Base-by-base conservation (phyloP, 202 grass and related monocot genomes). In the Sporobolus alterniflorus region DNA sequence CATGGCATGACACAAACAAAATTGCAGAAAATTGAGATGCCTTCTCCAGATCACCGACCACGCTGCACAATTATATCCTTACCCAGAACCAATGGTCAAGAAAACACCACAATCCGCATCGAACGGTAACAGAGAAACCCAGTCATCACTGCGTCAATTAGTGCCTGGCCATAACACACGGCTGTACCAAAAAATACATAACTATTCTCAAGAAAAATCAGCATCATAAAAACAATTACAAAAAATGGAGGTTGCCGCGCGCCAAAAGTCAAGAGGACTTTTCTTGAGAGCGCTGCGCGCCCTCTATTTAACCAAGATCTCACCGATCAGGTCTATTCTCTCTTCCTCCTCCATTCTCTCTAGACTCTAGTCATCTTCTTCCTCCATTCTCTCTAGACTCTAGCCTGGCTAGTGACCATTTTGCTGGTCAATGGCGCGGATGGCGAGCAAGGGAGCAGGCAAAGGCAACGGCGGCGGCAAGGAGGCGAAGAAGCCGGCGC, bases 401-500 rank as follows among this genome's bases (percentile, higher is more conserved):
- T 39, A 8, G 36, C 42, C 42, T 33, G 72, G 31, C 57, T 64
- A 71, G 21, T 64, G 11, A 33, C 16, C 40, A 44, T 64, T 52
- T 63, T 68, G 67, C 11, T 44, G 12, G 60, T 74, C 74, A 56
- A 86, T 87, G 88, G 84, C 28, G 84, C 75, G 84, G 26, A 30
- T 74, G 79, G 88, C 50, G 14, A 42, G 42, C 78, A 86, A 86
- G 67, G 74, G 42, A 17, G 60, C 78, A 36, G 54, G 63, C 63
- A 67, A 51, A 34, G n/a, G n/a, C n/a, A n/a, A n/a, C 48, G 9
- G 47, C 36, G 43, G 47, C 4, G 70, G 21, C 8, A 16, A 54
- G 10, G 76, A 69, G 11, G 0, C 62, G 25, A 72, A 79, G 74
- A 91, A 87, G 72, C 92, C 90, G 70, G 7, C 79, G 30, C 83